Percentiles rank a stretch among this genome's conserved stretches.
These are phyloP conservation scores for Blastocladiella emersonii DNA, from an alignment of 371 early-diverging fungal species.

Conservation along the genomic window DNA sequence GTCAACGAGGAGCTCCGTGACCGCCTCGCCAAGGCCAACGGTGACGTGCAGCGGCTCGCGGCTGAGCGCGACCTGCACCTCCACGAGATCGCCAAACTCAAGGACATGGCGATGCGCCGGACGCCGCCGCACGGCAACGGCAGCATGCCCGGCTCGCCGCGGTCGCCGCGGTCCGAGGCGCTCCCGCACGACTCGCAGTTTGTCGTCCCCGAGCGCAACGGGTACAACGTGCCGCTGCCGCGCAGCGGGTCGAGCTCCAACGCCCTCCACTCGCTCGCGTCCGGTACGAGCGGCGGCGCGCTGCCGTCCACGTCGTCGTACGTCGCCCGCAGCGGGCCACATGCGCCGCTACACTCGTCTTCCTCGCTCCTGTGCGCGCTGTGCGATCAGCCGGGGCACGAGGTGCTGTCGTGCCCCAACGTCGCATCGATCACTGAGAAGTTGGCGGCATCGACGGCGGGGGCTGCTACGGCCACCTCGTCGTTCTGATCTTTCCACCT, in stretches of 20 bases:
- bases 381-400: not conserved
- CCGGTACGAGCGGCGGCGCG: too few relatives aligned
- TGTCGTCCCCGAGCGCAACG: too few relatives aligned
- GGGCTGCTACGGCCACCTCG: too few relatives aligned
- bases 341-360: not conserved
- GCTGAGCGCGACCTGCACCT: not conserved
- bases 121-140: too few relatives aligned
- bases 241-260: not conserved
- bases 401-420: not conserved
- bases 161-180: not conserved
- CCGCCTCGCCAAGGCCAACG: not conserved
- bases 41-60: not conserved
- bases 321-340: not conserved
- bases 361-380: not conserved
- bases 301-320: not conserved
- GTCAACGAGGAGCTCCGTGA: not conserved
- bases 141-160: too few relatives aligned
- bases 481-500: too few relatives aligned
- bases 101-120: not conserved
- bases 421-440: not conserved
- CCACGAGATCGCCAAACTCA: not conserved
- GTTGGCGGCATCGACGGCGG: too few relatives aligned
- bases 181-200: not conserved
- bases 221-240: too few relatives aligned
- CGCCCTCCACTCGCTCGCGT: not conserved